Evolutionary conservation across 225 moss, liverwort and hornwort genomes (phyloP).

Genomic region (Neckera pumila): DNA sequence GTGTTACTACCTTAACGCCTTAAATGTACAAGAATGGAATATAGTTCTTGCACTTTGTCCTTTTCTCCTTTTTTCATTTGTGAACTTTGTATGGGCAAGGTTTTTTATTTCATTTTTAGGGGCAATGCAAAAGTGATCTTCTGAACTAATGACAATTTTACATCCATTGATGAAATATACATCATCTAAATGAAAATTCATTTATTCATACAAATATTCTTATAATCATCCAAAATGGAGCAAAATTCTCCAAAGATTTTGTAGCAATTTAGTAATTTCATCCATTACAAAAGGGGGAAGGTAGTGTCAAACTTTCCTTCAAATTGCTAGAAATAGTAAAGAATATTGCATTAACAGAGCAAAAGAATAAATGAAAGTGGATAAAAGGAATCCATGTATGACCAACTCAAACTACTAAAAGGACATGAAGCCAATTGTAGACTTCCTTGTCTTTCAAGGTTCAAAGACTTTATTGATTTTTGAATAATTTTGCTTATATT

Average conservation of each 20-base stretch:
- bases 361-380: not conserved
- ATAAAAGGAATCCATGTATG: not conserved
- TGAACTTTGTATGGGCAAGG: rapidly evolving
- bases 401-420: not conserved
- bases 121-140: not conserved
- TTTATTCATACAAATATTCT: not conserved
- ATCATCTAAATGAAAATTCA: rapidly evolving
- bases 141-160: not conserved
- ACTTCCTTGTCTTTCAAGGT: too few relatives aligned
- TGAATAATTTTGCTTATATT: not conserved
- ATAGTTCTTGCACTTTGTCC: not conserved
- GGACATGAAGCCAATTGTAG: not conserved
- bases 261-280: not conserved
- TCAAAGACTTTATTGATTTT: not conserved
- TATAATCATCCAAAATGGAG: not conserved
- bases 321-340: not conserved
- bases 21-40: not conserved
- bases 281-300: not conserved
- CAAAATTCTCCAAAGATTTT: not conserved
- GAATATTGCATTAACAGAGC: not conserved
- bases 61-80: not conserved
- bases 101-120: not conserved
- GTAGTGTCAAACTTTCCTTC: not conserved
- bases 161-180: not conserved
- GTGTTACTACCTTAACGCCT: too few relatives aligned